These are phyloP conservation scores for Eimeria brunetti DNA, from an alignment of 169 alveolate species.

Conservation along the genomic window DNA sequence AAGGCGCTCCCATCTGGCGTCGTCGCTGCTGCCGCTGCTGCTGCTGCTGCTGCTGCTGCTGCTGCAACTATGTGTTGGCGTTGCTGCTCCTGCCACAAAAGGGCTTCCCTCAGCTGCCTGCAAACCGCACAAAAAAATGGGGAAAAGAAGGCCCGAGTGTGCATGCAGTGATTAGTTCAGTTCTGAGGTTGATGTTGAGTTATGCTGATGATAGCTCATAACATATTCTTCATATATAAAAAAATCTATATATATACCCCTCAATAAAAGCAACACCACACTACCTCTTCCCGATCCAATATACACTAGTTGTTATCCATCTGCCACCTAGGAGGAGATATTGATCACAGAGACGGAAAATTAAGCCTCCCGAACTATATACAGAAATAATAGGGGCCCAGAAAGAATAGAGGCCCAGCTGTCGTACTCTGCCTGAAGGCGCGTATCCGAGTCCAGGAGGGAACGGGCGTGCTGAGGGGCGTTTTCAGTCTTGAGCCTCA, in stretches of 20 bases:
- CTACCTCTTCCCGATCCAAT: background rate
- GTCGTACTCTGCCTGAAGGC: conserved; percentile 50
- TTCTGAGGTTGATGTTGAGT: background rate
- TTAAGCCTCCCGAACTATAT: background rate
- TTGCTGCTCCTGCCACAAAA: conserved; percentile 66
- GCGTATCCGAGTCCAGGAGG: conserved; percentile 53
- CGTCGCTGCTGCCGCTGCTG: background rate
- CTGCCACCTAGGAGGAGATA: background rate
- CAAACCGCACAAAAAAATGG: background rate
- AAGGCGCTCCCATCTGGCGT: background rate
- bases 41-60: conserved; percentile 44
- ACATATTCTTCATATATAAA: background rate
- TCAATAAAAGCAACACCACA: background rate
- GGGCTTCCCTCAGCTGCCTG: conserved; percentile 68
- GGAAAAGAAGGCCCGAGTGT: background rate
- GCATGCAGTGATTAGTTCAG: background rate
- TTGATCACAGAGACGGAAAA: background rate
- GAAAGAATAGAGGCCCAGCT: background rate
- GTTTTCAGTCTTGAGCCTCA: conserved; percentile 34
- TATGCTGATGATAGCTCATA: background rate
- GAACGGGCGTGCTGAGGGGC: conserved; percentile 73
- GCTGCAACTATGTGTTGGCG: background rate
- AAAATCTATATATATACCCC: background rate
- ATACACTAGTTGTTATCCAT: background rate
- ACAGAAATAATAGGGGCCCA: background rate